Evolutionary conservation across 2,329 filamentous ascomycete species (phyloP), one percentile per base, ranked within the genome.

Genomic region (Colletotrichum spaethianum): DNA sequence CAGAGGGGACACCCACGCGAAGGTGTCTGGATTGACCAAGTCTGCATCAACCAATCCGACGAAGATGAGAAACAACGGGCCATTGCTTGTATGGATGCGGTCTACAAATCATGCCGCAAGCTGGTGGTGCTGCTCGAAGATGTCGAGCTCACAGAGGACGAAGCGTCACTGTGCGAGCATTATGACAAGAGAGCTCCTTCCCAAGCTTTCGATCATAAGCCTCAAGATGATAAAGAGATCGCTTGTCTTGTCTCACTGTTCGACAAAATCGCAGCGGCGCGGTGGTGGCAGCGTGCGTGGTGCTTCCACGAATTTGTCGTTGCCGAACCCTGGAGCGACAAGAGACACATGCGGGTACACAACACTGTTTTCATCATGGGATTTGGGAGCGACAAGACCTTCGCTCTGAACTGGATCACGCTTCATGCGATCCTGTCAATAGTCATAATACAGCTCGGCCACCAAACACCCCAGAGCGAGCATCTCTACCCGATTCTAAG

Each of bases 11-110:
- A 64, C 38, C 14, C 23, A 14, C 50, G 50, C n/a, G 66, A 69
- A 8, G 66, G 66, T 6, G 31, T 70, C 1, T 83, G 82, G 82
- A 81, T 82, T 4, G 82, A 83, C 59, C 82, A 83, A 74, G 74
- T 83, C 46, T 83, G 82, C 70, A 83, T 83, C 67, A 81, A 83
- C 63, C 82, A 83, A 73, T 73, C 77, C 7, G 78, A 83, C 59
- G 75, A 82, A n/a, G 71, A 69, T 1, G 82, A 83, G 71, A 66
- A 70, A 28, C 67, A 69, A 42, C 52, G 42, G 12, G 42, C 66
- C 8, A 69, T 69, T 8, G 66, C 66, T 8, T 69, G 50, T 20
- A 69, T 69, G 66, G 66, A 64, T 12, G 52, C 64, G 1, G n/a
- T 69, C 31, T 69, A 69, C 33, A 63, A 57, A 11, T 64, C 60